phyloP scores from a whole-genome alignment of 2,329 filamentous ascomycete species.

The Cordyceps fumosorosea region DNA sequence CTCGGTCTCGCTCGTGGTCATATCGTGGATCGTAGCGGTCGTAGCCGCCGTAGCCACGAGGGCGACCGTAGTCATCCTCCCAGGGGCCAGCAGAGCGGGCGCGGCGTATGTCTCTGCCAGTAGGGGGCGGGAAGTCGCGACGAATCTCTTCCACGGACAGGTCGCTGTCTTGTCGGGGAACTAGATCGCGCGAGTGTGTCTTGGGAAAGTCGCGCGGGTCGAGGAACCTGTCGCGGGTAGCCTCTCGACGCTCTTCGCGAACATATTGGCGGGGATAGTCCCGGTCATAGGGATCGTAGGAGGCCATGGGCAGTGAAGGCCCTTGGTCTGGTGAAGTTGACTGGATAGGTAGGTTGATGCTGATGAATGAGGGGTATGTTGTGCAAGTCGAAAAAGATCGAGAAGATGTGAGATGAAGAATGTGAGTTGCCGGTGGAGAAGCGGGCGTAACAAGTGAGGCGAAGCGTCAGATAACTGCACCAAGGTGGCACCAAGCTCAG shows the following conservation, averaged over 20 bases:
- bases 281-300: conserved; percentile 50
- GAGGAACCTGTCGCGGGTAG: conserved; percentile 46
- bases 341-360: conserved; percentile 33
- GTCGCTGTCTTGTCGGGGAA: conserved; percentile 64
- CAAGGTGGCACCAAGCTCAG: conserved; percentile 2
- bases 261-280: conserved; percentile 46
- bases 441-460: conserved; percentile 7
- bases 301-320: conserved; percentile 26
- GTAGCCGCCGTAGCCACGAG: conserved; percentile 41
- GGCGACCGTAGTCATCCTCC: conserved; percentile 45
- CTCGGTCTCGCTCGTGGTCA: conserved; percentile 24
- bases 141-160: conserved; percentile 74
- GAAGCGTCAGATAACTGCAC: conserved; percentile 10
- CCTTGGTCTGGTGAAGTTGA: neutral
- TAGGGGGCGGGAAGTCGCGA: conserved; percentile 76
- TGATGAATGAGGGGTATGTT: neutral
- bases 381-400: neutral
- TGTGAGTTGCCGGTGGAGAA: conserved; percentile 6
- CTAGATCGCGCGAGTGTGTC: conserved; percentile 43
- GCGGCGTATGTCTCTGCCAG: conserved; percentile 46
- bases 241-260: conserved; percentile 47
- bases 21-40: conserved; percentile 31
- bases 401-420: conserved; percentile 4
- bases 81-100: conserved; percentile 59
- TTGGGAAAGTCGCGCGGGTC: conserved; percentile 46